Percentiles rank a stretch among this genome's conserved stretches.
Evolutionary conservation across 2,329 filamentous ascomycete species (phyloP).

Genomic region (Nectriaceae sp.): DNA sequence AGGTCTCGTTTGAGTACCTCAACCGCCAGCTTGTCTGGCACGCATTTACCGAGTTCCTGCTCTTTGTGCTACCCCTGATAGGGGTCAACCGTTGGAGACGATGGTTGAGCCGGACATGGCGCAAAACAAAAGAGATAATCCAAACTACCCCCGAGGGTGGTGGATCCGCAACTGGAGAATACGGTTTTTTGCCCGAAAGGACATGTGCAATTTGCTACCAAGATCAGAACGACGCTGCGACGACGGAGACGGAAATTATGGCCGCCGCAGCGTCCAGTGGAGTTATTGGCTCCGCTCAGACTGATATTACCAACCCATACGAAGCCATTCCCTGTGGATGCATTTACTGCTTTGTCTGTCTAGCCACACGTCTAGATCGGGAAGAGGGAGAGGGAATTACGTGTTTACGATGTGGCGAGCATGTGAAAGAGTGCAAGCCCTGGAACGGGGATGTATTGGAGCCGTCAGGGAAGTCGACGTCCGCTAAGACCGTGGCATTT

Average conservation of each 20-base stretch:
- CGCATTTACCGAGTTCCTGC: constrained; percentile 98
- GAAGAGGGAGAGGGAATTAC: constrained; percentile 95
- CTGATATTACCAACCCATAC: constrained; percentile 95
- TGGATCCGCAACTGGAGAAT: constrained; percentile 67
- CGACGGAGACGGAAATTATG: constrained; percentile 75
- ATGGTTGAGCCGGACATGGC: constrained; percentile 86
- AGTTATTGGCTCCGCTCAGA: constrained; percentile 83
- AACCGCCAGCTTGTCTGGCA: constrained; percentile 99
- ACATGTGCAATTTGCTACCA: constrained; percentile 98
- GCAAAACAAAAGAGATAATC: constrained; percentile 71
- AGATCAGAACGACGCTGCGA: constrained; percentile 76
- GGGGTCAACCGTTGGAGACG: constrained; percentile 91
- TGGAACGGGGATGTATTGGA: constrained; percentile 90
- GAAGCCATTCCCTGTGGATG: constrained; percentile 87
- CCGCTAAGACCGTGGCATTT: constrained; percentile 63
- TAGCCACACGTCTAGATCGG: constrained; percentile 85
- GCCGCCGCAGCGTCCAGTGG: constrained; percentile 71
- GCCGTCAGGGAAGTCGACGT: constrained; percentile 44
- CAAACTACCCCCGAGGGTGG: constrained; percentile 48
- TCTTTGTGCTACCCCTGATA: constrained; percentile 95
- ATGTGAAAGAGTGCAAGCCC: constrained; percentile 82
- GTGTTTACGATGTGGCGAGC: constrained; percentile 84
- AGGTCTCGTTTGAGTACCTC: constrained; percentile 96
- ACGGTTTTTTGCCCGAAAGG: constrained; percentile 83
- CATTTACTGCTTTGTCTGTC: constrained; percentile 93